Base-by-base conservation (phyloP, 2,329 filamentous ascomycete species). In the Claviceps humidiphila region DNA sequence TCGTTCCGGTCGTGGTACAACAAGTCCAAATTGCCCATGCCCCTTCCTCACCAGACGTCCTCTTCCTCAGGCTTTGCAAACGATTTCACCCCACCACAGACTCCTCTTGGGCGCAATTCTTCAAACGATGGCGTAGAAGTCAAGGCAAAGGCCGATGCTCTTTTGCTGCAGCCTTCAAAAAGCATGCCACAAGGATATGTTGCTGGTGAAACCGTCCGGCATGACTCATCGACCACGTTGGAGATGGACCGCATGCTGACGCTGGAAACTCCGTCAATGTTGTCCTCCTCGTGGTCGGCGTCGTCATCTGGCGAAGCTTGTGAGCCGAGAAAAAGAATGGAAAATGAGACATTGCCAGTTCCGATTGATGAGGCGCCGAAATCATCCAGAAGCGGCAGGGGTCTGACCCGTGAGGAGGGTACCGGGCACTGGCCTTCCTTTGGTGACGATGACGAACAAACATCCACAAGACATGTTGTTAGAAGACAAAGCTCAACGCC, bases 21-120 rank as follows among this genome's bases (percentile, higher is more conserved):
- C 63, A 75, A 76, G 59, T 62, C 73, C 5, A 78, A 77, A 58
- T 69, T 76, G 47, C 76, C 77, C 11, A 68, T 80, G 5, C 70
- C 74, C n/a, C 73, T 79, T 54, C 78, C 77, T 1, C 77, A 80
- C 58, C 77, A 81, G 60, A 80, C 78, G 60, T 80, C 78, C 0
- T 79, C 77, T 0, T 74, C 70, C 44, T 78, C 77, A 1, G 74
- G 76, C 54, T 80, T 81, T 72, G 75, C 77, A 22, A 79, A 76
- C 57, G 76, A 75, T 3, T 61, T n/a, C 5, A 44, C 74, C 5
- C 75, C 76, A 0, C 60, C 67, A 45, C 78, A 78, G 57, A 67
- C 72, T 0, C 69, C 68, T 50, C 64, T 66, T 42, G 59, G 76
- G 47, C 65, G 78, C 22, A 73, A 76, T 56, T 68, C 50, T 41